Conservation (phyloP, 371 early-diverging fungal genomes). For the Cladochytrium tenue region DNA sequence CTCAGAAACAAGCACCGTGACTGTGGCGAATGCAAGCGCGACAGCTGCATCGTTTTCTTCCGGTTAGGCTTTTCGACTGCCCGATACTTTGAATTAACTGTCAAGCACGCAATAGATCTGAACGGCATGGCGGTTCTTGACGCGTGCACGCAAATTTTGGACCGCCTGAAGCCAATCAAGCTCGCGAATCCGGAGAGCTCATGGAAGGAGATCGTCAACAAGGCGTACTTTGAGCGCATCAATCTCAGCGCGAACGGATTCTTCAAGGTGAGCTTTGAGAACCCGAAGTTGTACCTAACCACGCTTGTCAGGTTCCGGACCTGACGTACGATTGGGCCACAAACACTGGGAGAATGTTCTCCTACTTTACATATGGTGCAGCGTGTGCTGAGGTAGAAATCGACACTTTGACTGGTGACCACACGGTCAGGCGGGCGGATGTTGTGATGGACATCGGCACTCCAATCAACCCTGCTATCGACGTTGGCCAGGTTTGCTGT, state of each 20-base stretch:
- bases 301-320: slow-evolving; percentile 59
- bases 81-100: not conserved
- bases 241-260: slow-evolving; percentile 74
- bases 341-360: slow-evolving; percentile 63
- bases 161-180: slow-evolving; percentile 66
- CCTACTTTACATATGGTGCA: slow-evolving; percentile 75
- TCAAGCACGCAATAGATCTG: slow-evolving; percentile 44
- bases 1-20: slow-evolving; percentile 73
- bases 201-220: slow-evolving; percentile 52
- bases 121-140: slow-evolving; percentile 75
- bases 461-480: slow-evolving; percentile 74
- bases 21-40: slow-evolving; percentile 69
- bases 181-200: slow-evolving; percentile 50
- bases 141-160: slow-evolving; percentile 67
- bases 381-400: slow-evolving; percentile 77
- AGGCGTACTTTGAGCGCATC: slow-evolving; percentile 72
- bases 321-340: slow-evolving; percentile 68
- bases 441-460: slow-evolving; percentile 75
- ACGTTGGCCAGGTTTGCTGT: slow-evolving; percentile 63
- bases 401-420: slow-evolving; percentile 75
- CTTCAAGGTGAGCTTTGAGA: slow-evolving; percentile 44
- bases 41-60: slow-evolving; percentile 74
- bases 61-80: slow-evolving; percentile 3
- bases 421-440: slow-evolving; percentile 67
- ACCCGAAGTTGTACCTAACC: slow-evolving; percentile 3